Evolutionary conservation across 768 basidiomycete genomes (phyloP).

Genomic region (Holtermannia corniformis): DNA sequence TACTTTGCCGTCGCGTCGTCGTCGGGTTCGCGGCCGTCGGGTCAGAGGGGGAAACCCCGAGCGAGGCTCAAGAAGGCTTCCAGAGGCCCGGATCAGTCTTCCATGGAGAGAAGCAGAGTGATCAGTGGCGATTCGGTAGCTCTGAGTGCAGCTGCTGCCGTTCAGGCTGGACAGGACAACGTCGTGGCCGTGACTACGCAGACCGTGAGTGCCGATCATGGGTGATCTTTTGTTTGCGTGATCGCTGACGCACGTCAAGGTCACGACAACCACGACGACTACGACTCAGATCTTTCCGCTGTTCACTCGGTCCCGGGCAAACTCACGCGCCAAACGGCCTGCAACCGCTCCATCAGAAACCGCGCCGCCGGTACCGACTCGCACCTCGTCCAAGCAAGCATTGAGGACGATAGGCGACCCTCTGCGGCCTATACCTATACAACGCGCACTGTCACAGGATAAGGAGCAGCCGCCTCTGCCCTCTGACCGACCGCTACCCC

Average conservation of each 20-base stretch:
- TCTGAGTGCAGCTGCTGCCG: neutral
- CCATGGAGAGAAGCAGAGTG: neutral
- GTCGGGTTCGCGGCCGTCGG: neutral
- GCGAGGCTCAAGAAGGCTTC: neutral
- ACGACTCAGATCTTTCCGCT: neutral
- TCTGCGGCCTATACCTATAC: neutral
- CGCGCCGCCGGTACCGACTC: neutral
- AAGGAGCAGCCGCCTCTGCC: conserved; percentile 17
- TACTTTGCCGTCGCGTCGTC: neutral
- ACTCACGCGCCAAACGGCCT: neutral
- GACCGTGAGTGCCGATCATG: neutral
- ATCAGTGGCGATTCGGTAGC: neutral
- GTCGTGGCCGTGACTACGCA: neutral
- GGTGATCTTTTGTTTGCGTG: neutral
- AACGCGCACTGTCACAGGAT: neutral
- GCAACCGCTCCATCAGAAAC: neutral
- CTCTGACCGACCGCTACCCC: conserved; percentile 15
- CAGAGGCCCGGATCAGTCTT: too few relatives aligned
- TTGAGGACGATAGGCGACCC: too few relatives aligned
- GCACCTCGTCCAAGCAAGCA: neutral
- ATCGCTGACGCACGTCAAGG: too few relatives aligned
- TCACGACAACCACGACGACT: neutral
- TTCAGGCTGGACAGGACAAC: neutral
- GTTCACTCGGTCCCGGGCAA: neutral
- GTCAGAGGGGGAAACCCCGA: neutral